These are phyloP conservation scores for Purshia tridentata DNA, from an alignment of 306 rosid genomes.

Conservation along the genomic window DNA sequence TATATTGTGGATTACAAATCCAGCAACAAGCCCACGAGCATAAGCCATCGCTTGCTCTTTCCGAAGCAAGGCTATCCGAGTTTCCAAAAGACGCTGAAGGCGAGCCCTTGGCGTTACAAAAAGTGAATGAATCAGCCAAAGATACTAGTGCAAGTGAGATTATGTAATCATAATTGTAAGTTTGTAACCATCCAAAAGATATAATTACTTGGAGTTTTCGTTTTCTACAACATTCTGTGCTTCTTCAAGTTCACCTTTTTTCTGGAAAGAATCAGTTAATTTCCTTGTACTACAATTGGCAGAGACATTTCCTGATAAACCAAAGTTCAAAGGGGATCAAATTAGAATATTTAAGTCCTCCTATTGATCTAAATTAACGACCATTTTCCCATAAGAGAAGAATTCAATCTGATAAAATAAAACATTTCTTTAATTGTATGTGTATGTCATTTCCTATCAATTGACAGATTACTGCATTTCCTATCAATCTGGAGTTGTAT, in stretches of 20 bases:
- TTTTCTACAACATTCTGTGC: slow-evolving; percentile 31
- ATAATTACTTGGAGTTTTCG: slow-evolving; percentile 61
- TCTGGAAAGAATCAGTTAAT: slow-evolving; percentile 32
- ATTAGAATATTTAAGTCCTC: slow-evolving; percentile 1
- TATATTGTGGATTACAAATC: slow-evolving; percentile 50
- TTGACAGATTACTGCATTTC: too few relatives aligned
- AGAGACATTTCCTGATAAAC: slow-evolving; percentile 9
- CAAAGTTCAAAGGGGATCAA: neutral
- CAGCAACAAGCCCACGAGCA: slow-evolving; percentile 65
- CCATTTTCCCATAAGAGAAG: neutral
- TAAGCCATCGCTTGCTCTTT: slow-evolving; percentile 79
- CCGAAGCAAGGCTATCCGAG: slow-evolving; percentile 48
- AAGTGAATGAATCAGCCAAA: slow-evolving; percentile 26
- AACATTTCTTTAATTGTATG: neutral
- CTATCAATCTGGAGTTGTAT: neutral
- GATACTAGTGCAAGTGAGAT: neutral
- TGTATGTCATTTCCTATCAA: neutral
- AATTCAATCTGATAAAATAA: neutral
- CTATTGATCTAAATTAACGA: neutral
- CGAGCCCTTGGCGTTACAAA: slow-evolving; percentile 36
- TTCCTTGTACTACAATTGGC: slow-evolving; percentile 13
- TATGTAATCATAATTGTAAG: neutral
- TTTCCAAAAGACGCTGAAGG: slow-evolving; percentile 53
- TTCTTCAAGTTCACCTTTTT: slow-evolving; percentile 37
- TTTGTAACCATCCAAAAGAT: neutral